Base-by-base conservation (phyloP, 2,329 filamentous ascomycete genomes). In the Leptographium flavum region DNA sequence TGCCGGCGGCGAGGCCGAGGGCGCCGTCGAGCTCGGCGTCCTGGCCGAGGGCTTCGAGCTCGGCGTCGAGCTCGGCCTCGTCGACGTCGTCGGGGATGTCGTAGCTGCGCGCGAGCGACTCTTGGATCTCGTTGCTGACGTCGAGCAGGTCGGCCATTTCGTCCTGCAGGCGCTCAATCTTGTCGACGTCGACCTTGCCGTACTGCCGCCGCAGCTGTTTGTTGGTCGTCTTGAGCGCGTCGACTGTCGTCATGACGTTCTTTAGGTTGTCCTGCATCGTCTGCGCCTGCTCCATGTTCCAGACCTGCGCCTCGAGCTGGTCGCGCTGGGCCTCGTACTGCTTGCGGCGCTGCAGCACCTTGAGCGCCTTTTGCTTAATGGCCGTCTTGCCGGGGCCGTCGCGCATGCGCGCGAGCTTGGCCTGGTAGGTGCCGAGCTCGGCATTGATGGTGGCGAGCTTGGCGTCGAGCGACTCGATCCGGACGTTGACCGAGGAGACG, bases 231-330 rank as follows among this genome's bases (percentile, higher is more conserved):
- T 95, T 93, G 77, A 98, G 90, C 11, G 90, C 88, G 61, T 96
- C 90, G 38, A 96, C 88, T 25, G 92, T 95, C 17, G 87, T 93
- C 88, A 95, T 95, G 51, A 92, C 90, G 63, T 96, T 96, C 63
- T 93, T 92, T 44, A 98, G 75, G 60, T 96, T 96, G 66, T 96
- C 90, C 68, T 94, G 87, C 90, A 96, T 95, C 74, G 88, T 93
- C 60, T 84, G 83, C 3, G 90, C 88, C 66, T 95, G 88, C 67
- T 96, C 88, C 88, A 98, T 95, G 67, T 96, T 96, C 88, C 88
- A 96, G 21, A 86, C 86, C 66, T 98, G 92, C 53, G 82, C 76
- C 65, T 94, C 84, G 45, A 96, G 79, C 66, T 96, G 88, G 57
- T 95, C 87, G 53, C 90, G 86, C 65, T 95, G 87, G 4, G 77